Evolutionary conservation across 768 basidiomycete genomes (phyloP), one percentile per base, ranked within the genome.

Genomic region (Trametes gibbosa): DNA sequence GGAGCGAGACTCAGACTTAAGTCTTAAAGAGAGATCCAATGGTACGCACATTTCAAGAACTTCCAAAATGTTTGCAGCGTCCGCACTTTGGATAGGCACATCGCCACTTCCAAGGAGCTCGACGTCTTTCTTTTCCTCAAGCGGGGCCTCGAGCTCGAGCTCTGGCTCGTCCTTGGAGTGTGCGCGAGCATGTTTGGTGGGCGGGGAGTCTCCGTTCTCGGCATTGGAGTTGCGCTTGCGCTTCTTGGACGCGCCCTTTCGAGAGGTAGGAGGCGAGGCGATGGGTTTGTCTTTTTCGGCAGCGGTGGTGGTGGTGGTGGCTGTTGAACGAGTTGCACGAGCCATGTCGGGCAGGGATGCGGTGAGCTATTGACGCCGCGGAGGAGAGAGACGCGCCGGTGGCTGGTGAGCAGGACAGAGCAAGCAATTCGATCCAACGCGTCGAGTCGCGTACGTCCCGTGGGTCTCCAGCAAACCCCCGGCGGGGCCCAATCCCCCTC

Each of bases 251-350:
- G 65, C 56, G 21, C 53, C 51, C 51, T 74, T 77, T 66, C 64
- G 65, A 51, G 68, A 69, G 50, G 70, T 63, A 47, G 54, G 61
- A 55, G 70, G 59, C 54, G 63, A 53, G 24, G 58, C 63, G 12
- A 42, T 54, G 45, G 67, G 65, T 63, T 70, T 72, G 59, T 75
- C 76, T 48, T 74, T 75, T 69, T 77, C 70, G 53, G 73, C n/a
- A n/a, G n/a, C 75, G 49, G 77, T 69, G 43, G 78, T 74, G 34
- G 83, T 77, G 65, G 55, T 42, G 19, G 55, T 27, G 47, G 55
- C 55, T 8, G 55, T 23, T 49, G 86, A 87, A 68, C 90, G 85
- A 71, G 90, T 91, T 69, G 89, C 82, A 64, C 90, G 80, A 62
- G 88, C 87, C 90, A 92, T 91, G 60, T 25, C 49, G 48, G 56